Evolutionary conservation across 2,329 filamentous ascomycete genomes (phyloP).

Genomic region (Stemphylium vesicarium): DNA sequence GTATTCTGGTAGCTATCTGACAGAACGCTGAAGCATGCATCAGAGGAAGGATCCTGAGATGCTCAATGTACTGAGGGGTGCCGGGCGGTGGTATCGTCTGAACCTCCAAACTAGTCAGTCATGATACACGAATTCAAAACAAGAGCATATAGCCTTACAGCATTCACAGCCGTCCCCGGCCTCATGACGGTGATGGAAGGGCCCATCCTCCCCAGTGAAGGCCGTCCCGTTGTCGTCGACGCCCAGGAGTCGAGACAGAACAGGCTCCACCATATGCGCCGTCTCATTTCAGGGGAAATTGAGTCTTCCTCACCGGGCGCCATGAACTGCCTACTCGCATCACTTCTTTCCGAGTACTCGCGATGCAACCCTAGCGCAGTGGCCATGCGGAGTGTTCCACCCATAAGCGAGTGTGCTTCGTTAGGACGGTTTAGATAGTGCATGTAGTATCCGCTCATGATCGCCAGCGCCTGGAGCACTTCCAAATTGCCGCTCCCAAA

Average conservation of each 20-base stretch:
- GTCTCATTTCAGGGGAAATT: slow-evolving; percentile 48
- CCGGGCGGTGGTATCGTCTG: slow-evolving; percentile 39
- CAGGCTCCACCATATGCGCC: slow-evolving; percentile 54
- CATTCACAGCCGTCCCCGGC: slow-evolving; percentile 42
- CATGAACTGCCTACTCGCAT: slow-evolving; percentile 23
- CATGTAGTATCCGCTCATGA: slow-evolving; percentile 77
- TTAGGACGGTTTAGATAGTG: slow-evolving; percentile 80
- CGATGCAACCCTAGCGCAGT: slow-evolving; percentile 74
- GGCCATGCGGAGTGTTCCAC: slow-evolving; percentile 75
- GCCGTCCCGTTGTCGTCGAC: slow-evolving; percentile 52
- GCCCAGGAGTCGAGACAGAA: slow-evolving; percentile 55
- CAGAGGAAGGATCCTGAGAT: slow-evolving; percentile 71
- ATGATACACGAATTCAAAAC: not conserved
- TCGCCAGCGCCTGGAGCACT: slow-evolving; percentile 71
- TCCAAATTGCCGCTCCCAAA: slow-evolving; percentile 76
- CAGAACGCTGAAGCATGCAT: slow-evolving; percentile 81
- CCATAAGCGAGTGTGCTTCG: slow-evolving; percentile 75
- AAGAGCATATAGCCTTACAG: slow-evolving; percentile 26
- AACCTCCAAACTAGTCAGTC: slow-evolving; percentile 12
- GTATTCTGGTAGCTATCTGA: slow-evolving; percentile 77
- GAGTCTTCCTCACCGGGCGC: slow-evolving; percentile 40
- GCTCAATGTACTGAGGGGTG: slow-evolving; percentile 53
- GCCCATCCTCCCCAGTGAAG: slow-evolving; percentile 49
- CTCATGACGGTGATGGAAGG: slow-evolving; percentile 48
- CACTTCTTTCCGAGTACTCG: slow-evolving; percentile 58